Base-by-base conservation (phyloP, 148 eudicot species). In the Vaccinium vitisidaea region DNA sequence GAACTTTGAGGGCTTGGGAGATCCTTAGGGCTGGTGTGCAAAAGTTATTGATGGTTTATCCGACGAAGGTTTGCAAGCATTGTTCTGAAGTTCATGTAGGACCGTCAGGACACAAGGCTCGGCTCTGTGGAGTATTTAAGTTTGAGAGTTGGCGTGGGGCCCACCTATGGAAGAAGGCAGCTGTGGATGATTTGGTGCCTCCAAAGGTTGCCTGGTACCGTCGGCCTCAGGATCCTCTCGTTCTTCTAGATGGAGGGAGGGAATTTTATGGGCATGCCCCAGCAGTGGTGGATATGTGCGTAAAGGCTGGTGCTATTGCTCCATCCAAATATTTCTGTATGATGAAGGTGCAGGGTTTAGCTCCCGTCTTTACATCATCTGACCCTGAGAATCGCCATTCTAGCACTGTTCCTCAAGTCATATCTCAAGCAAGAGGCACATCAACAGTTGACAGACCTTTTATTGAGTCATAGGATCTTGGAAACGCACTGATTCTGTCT, bases 1-100 rank as follows among this genome's bases (percentile, higher is more conserved):
- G 84, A 89, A 93, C 99, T 73, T 82, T 94, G 65, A 80, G 59
- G 59, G 92, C 99, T 48, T 97, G 98, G 99, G 98, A 95, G 88
- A 75, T 80, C 6, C 87, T 93, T 61, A 87, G 94, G 84, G 87
- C 88, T 12, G 96, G 96, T 58, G 95, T 97, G 5, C 71, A 90
- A 76, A 97, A 87, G 85, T 86, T 97, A 77, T 80, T 95, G 86
- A 84, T 92, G 82, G 95, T 86, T 74, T 94, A 95, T 86, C 89
- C 98, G 10, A 88, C 88, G 15, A 94, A 92, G 86, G 96, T 94
- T 36, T 95, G 99, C 80, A 90, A 92, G 81, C 80, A 92, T 82
- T 97, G 99, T 78, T 89, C 93, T 2, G 98, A 97, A 87, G 96
- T 95, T 84, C 98, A 97, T 71, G 96, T 95, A 61, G 98, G 99